Conservation (phyloP, 169 alveolate species). For the Cryptosporidium tyzzeri region DNA sequence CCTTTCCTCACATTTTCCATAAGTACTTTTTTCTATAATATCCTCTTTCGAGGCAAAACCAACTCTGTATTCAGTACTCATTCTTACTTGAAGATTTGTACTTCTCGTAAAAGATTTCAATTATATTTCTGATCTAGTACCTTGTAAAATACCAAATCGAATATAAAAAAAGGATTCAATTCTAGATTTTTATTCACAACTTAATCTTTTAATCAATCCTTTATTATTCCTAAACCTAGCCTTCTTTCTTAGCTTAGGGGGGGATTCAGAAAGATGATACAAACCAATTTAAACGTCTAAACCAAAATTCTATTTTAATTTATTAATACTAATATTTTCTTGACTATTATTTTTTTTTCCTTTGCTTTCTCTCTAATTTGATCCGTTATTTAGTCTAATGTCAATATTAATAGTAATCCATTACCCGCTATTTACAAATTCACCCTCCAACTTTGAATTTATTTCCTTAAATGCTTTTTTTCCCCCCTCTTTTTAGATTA, state of each 20-base stretch:
- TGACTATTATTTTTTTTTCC: neutral
- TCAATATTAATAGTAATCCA: neutral
- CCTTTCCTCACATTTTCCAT: conserved; percentile 12
- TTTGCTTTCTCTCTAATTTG: no score
- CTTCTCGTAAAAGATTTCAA: neutral
- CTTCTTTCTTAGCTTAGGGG: neutral
- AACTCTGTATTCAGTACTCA: conserved; percentile 13
- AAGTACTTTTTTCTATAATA: neutral
- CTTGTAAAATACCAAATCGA: neutral
- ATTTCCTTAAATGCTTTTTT: neutral
- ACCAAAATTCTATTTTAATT: neutral
- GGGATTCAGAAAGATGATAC: neutral
- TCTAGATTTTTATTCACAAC: neutral
- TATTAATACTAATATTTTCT: neutral
- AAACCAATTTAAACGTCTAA: neutral
- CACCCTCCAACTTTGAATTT: neutral
- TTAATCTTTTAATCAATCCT: neutral
- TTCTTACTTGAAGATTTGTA: neutral
- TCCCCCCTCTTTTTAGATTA: neutral
- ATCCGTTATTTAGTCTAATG: neutral
- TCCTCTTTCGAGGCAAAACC: conserved; percentile 3
- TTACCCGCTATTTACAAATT: neutral
- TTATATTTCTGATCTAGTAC: neutral
- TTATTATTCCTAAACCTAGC: neutral
- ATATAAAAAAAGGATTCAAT: neutral